phyloP scores from a whole-genome alignment of 805 yeast species.

The Zygosaccharomyces bisporus region DNA sequence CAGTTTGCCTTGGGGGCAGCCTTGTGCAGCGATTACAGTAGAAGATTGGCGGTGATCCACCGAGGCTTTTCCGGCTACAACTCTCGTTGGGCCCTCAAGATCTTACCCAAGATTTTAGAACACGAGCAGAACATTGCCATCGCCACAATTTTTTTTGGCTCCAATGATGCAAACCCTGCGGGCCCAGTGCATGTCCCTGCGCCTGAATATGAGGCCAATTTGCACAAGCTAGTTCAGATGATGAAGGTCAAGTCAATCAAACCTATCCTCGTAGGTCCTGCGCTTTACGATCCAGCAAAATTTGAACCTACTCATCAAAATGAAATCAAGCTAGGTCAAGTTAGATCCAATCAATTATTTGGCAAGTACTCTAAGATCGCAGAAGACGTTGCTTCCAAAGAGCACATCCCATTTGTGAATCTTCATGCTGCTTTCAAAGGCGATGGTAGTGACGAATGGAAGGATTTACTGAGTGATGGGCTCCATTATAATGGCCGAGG shows the following conservation, averaged over 20 bases:
- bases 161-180: slow-evolving; percentile 62
- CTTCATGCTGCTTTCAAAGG: slow-evolving; percentile 44
- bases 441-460: slow-evolving; percentile 40
- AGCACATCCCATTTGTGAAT: slow-evolving; percentile 56
- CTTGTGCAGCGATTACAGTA: slow-evolving; percentile 46
- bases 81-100: slow-evolving; percentile 51
- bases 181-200: slow-evolving; percentile 51
- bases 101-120: slow-evolving; percentile 50
- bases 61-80: slow-evolving; percentile 81
- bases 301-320: slow-evolving; percentile 38
- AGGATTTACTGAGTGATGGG: slow-evolving; percentile 48
- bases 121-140: slow-evolving; percentile 44
- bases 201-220: slow-evolving; percentile 47
- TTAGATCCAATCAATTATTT: slow-evolving; percentile 46
- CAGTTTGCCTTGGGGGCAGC: slow-evolving; percentile 52
- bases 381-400: slow-evolving; percentile 41
- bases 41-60: slow-evolving; percentile 63
- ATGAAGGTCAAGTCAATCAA: slow-evolving; percentile 44
- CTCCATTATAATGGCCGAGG: slow-evolving; percentile 57
- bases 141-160: slow-evolving; percentile 69
- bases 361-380: slow-evolving; percentile 51
- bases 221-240: slow-evolving; percentile 40
- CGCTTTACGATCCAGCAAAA: slow-evolving; percentile 44
- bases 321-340: slow-evolving; percentile 40
- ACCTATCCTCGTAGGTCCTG: slow-evolving; percentile 62